Percentiles rank a stretch among this genome's conserved stretches.
These are phyloP conservation scores for Penicillium argentinense DNA, from an alignment of 495 filamentous ascomycete species.

Conservation along the genomic window DNA sequence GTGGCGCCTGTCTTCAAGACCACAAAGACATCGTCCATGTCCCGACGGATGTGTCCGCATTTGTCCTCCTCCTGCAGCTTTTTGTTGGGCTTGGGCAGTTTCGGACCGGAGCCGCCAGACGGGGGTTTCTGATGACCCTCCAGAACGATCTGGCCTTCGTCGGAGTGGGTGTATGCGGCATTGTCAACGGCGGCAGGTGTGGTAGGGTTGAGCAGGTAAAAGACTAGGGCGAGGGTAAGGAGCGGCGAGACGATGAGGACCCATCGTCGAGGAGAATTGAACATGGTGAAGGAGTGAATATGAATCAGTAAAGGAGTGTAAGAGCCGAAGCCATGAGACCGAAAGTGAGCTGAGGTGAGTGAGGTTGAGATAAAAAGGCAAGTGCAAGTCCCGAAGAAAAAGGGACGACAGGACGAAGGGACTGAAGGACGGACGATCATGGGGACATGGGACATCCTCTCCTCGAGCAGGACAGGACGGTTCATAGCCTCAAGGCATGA, in stretches of 20 bases:
- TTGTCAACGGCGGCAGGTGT: slow-evolving; percentile 2
- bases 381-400: not conserved
- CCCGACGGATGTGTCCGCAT: slow-evolving; percentile 18
- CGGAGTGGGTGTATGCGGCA: slow-evolving; percentile 7
- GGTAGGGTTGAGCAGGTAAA: slow-evolving; percentile 18
- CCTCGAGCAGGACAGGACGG: not conserved
- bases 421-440: slow-evolving; percentile 20
- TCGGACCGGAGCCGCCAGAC: not conserved
- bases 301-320: slow-evolving; percentile 5
- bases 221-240: slow-evolving; percentile 21
- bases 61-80: slow-evolving; percentile 8
- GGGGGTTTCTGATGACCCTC: slow-evolving; percentile 4
- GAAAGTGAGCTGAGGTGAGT: not conserved
- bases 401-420: not conserved
- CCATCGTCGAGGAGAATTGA: slow-evolving; percentile 31
- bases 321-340: slow-evolving; percentile 3
- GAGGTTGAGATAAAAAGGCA: not conserved
- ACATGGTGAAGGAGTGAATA: slow-evolving; percentile 19
- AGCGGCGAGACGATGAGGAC: slow-evolving; percentile 25
- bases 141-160: slow-evolving; percentile 8
- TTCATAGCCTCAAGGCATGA: not conserved
- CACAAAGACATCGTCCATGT: slow-evolving; percentile 40
- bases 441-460: no score
- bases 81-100: not conserved
- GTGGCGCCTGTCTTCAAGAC: slow-evolving; percentile 46